Conservation (phyloP, 345 rosid species). For the Balakata baccata region DNA sequence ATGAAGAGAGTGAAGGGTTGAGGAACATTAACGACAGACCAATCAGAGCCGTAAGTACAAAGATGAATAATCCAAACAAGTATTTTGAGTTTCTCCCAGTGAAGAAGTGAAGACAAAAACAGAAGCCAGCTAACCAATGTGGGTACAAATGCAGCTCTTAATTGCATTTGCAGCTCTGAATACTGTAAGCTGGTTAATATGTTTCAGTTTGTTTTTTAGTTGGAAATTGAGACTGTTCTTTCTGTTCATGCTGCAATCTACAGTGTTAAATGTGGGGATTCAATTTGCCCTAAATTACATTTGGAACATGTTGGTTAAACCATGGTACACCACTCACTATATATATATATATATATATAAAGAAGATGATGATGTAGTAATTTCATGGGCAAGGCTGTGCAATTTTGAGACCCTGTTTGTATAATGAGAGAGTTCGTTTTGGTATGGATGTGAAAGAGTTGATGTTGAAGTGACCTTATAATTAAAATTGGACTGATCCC, state of each 20-base stretch:
- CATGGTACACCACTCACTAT: conserved; percentile 6
- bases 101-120: conserved; percentile 37
- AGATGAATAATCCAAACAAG: conserved; percentile 12
- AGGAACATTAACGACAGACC: conserved; percentile 7
- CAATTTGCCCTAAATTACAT: conserved; percentile 25
- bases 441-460: conserved; percentile 18
- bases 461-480: conserved; percentile 27
- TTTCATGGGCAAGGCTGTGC: neutral
- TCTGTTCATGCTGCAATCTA: conserved; percentile 17
- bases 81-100: conserved; percentile 63
- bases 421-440: neutral
- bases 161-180: neutral
- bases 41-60: conserved; percentile 34
- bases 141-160: conserved; percentile 25
- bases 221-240: conserved; percentile 32
- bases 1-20: conserved; percentile 14
- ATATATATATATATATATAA: no score
- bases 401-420: conserved; percentile 17
- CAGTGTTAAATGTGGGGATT: conserved; percentile 3
- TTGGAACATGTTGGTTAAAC: conserved; percentile 35
- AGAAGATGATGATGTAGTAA: no score
- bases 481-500: no score
- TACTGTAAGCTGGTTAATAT: no score
- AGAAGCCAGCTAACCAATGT: no score
- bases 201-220: conserved; percentile 34